These are phyloP conservation scores for Pichia manshurica DNA, from an alignment of 805 yeast species.

Conservation along the genomic window DNA sequence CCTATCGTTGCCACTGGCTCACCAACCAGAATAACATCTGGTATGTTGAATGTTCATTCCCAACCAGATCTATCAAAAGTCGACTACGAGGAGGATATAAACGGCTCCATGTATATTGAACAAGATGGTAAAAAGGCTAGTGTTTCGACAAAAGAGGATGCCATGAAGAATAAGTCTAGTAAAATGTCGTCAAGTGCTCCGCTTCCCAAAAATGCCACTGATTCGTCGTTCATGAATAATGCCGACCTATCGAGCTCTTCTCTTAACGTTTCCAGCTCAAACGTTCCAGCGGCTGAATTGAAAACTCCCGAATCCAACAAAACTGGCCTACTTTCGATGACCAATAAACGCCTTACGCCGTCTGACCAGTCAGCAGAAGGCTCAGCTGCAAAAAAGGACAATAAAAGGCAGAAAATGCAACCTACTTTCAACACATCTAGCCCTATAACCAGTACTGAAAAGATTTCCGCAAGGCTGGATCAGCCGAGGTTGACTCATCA, in stretches of 20 bases:
- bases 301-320: slow-evolving; percentile 1
- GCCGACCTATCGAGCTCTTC: slow-evolving; percentile 21
- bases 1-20: slow-evolving; percentile 32
- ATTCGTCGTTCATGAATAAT: slow-evolving; percentile 6
- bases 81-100: slow-evolving; percentile 16
- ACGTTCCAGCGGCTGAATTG: neutral
- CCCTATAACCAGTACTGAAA: no score
- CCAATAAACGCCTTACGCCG: neutral
- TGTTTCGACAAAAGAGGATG: slow-evolving; percentile 29
- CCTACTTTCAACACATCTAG: no score
- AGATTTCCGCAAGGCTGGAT: no score
- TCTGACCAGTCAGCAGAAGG: neutral
- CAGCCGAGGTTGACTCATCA: no score
- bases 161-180: slow-evolving; percentile 18
- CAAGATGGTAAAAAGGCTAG: slow-evolving; percentile 20
- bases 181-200: slow-evolving; percentile 16
- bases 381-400: no score
- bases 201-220: slow-evolving; percentile 17
- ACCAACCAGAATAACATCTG: slow-evolving; percentile 33
- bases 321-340: neutral
- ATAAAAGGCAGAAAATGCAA: no score
- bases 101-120: slow-evolving; percentile 14
- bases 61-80: slow-evolving; percentile 33
- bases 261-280: slow-evolving; percentile 1
- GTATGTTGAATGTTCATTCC: slow-evolving; percentile 27